These are phyloP conservation scores for Phytophthora agathidicida DNA, from an alignment of 352 stramenopile species.

Conservation along the genomic window DNA sequence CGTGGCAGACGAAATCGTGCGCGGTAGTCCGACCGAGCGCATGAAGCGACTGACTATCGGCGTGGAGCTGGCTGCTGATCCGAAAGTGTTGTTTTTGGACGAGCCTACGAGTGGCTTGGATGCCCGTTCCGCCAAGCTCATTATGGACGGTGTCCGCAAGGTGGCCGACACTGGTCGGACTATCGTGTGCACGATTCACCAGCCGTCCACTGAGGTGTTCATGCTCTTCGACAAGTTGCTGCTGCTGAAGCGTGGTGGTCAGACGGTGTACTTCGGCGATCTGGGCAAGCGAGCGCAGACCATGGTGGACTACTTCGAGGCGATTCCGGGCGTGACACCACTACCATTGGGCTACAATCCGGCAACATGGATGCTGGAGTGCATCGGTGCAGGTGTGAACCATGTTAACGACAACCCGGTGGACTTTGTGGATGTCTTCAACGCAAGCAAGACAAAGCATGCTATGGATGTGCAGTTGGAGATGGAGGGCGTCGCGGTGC, in stretches of 20 bases:
- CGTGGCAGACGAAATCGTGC: conserved; percentile 43
- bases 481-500: conserved; percentile 31
- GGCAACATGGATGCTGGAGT: conserved; percentile 90
- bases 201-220: conserved; percentile 87
- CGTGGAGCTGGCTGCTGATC: conserved; percentile 86
- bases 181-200: conserved; percentile 91
- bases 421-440: conserved; percentile 34
- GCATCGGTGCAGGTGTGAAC: conserved; percentile 67
- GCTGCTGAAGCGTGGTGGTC: conserved; percentile 83
- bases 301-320: conserved; percentile 68
- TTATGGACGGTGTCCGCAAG: conserved; percentile 77
- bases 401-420: conserved; percentile 14
- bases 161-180: conserved; percentile 69
- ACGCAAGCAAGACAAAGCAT: conserved; percentile 30
- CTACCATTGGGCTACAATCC: conserved; percentile 79
- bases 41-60: conserved; percentile 71
- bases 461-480: conserved; percentile 28
- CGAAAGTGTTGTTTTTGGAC: conserved; percentile 79
- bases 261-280: conserved; percentile 85
- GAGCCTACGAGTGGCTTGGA: conserved; percentile 67
- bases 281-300: conserved; percentile 57
- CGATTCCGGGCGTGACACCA: conserved; percentile 56
- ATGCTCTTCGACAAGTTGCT: conserved; percentile 84
- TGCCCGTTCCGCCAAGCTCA: conserved; percentile 54
- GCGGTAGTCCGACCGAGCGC: conserved; percentile 43